These are phyloP conservation scores for Taiwanofungus camphoratus DNA, from an alignment of 1,284 basidiomycete genomes.

Conservation along the genomic window DNA sequence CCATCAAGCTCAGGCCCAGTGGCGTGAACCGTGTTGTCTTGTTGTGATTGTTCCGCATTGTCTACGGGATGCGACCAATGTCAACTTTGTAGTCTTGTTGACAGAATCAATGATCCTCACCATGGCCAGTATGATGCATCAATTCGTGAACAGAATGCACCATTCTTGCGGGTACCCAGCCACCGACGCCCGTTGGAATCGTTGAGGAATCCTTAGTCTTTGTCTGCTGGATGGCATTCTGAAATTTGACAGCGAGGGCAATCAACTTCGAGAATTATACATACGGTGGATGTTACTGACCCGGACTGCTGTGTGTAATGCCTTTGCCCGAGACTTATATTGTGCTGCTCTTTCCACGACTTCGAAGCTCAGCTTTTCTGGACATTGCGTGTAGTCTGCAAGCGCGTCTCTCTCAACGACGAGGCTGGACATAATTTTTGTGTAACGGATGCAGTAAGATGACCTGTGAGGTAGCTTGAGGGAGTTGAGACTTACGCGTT, in stretches of 20 bases:
- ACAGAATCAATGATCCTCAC: no score
- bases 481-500: conserved; percentile 7
- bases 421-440: conserved; percentile 3
- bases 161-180: no score
- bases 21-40: no score
- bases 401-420: conserved; percentile 7
- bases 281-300: neutral
- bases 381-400: conserved; percentile 1
- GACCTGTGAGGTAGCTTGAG: neutral
- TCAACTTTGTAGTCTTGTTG: no score
- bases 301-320: conserved; percentile 4
- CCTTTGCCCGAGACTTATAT: conserved; percentile 7
- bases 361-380: conserved; percentile 7
- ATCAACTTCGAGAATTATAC: neutral
- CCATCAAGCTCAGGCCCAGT: no score
- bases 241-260: neutral
- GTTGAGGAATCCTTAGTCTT: no score
- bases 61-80: no score
- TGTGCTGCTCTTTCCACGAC: conserved; percentile 4
- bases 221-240: conserved; percentile 7
- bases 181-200: no score
- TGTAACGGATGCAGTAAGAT: neutral
- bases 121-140: no score
- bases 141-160: no score
- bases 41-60: no score